phyloP scores from a whole-genome alignment of 257 asterid species.

The Prunella vulgaris region DNA sequence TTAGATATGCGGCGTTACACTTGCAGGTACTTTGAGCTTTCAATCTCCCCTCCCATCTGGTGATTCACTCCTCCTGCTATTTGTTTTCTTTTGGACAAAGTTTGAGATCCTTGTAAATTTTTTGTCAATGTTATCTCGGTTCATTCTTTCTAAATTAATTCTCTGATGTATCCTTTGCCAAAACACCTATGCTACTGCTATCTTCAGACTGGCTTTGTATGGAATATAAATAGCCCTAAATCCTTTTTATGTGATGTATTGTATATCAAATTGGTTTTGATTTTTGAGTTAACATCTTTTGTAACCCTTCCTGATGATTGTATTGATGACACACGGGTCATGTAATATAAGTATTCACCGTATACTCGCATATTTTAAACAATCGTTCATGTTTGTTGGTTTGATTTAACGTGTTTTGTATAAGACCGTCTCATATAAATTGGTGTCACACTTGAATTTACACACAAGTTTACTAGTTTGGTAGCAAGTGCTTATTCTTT shows the following conservation, averaged over 20 bases:
- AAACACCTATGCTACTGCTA: not conserved
- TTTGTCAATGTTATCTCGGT: conserved; percentile 21
- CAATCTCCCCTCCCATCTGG: not conserved
- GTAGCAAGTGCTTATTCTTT: not conserved
- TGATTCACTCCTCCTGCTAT: conserved; percentile 1
- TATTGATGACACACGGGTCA: not conserved
- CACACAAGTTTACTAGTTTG: not conserved
- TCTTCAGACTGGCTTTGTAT: conserved; percentile 26
- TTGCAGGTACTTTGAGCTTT: conserved; percentile 5
- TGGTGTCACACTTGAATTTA: not conserved
- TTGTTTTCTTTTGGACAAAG: conserved; percentile 15
- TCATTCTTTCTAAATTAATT: conserved; percentile 34
- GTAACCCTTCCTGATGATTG: not conserved
- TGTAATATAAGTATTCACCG: not conserved
- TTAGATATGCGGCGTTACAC: not conserved
- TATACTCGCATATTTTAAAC: not conserved
- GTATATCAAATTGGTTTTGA: conserved; percentile 10
- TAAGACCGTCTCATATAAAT: no score
- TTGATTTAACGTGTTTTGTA: no score
- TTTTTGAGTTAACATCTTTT: conserved; percentile 6
- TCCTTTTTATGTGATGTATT: conserved; percentile 19
- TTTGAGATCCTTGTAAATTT: conserved; percentile 37
- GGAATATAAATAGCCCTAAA: conserved; percentile 20
- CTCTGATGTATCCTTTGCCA: conserved; percentile 18
- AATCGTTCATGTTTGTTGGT: not conserved